Evolutionary conservation across 345 rosid species (phyloP).

Genomic region (Bruguiera gymnorhiza): DNA sequence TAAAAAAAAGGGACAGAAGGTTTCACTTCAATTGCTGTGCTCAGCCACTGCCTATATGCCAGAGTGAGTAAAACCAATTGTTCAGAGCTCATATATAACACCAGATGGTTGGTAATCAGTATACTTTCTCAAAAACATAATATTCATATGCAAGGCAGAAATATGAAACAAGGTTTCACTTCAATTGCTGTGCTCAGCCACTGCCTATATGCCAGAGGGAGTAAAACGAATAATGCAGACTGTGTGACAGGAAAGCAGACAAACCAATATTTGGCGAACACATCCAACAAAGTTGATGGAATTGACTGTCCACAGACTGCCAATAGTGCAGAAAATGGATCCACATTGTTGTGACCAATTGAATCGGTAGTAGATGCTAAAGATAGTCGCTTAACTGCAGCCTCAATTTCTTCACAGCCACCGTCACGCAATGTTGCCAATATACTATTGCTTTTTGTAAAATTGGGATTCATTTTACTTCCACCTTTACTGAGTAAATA

Average conservation of each 20-base stretch:
- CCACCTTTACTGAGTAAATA: slow-evolving; percentile 23
- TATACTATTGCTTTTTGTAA: slow-evolving; percentile 17
- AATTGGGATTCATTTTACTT: slow-evolving; percentile 23
- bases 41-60: too few relatives aligned
- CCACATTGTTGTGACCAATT: slow-evolving; percentile 33
- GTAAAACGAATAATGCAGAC: not conserved
- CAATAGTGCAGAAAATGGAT: slow-evolving; percentile 61
- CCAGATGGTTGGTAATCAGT: too few relatives aligned
- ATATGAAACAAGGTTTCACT: too few relatives aligned
- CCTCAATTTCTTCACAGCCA: slow-evolving; percentile 45
- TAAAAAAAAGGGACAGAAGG: too few relatives aligned
- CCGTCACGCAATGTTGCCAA: slow-evolving; percentile 15
- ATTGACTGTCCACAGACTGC: slow-evolving; percentile 59
- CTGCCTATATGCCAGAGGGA: slow-evolving; percentile 3
- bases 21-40: too few relatives aligned
- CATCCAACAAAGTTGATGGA: slow-evolving; percentile 61
- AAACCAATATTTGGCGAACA: slow-evolving; percentile 75
- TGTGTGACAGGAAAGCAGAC: slow-evolving; percentile 18
- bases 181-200: not conserved
- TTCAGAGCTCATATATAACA: too few relatives aligned
- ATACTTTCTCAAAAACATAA: too few relatives aligned
- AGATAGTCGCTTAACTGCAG: slow-evolving; percentile 62
- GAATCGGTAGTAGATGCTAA: slow-evolving; percentile 50
- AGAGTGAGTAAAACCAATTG: too few relatives aligned
- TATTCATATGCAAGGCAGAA: too few relatives aligned